Conservation (phyloP, 2,329 filamentous ascomycete genomes). For the Penicillium thymicola region DNA sequence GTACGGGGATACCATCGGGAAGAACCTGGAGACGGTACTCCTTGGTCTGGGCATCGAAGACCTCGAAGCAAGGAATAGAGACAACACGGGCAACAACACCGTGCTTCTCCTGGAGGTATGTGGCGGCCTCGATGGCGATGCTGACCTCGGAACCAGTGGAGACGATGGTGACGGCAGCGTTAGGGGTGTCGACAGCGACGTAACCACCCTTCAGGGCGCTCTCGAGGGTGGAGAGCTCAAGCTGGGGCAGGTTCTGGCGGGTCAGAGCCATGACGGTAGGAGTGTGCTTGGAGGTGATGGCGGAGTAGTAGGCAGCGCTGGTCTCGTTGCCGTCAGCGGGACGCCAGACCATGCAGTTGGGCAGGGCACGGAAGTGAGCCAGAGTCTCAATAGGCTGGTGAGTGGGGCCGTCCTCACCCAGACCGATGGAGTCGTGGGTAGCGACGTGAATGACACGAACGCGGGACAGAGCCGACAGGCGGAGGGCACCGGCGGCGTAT, state of each 20-base stretch:
- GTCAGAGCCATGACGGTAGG: constrained; percentile 93
- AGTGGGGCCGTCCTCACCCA: constrained; percentile 96
- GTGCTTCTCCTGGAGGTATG: constrained; percentile 85
- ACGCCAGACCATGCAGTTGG: constrained; percentile 99
- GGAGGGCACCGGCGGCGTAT: constrained; percentile 91
- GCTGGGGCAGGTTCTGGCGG: constrained; percentile 96
- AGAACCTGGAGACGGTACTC: constrained; percentile 91
- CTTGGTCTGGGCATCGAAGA: constrained; percentile 91
- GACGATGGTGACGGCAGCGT: constrained; percentile 82
- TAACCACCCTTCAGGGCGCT: constrained; percentile 94
- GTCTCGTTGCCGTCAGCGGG: constrained; percentile 98
- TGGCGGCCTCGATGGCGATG: constrained; percentile 89
- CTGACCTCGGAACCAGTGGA: constrained; percentile 95
- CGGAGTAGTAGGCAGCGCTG: constrained; percentile 94
- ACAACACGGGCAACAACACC: constrained; percentile 85
- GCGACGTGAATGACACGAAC: constrained; percentile 92
- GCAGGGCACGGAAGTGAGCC: constrained; percentile 95
- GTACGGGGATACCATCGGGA: constrained; percentile 85
- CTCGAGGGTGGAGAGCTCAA: constrained; percentile 89
- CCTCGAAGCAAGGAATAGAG: constrained; percentile 94
- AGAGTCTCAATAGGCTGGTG: constrained; percentile 99
- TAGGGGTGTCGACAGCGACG: constrained; percentile 77
- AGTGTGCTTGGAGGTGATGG: constrained; percentile 82
- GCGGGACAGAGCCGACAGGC: constrained; percentile 87
- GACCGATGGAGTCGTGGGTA: constrained; percentile 98